Evolutionary conservation across 176 grass and related monocot species (phyloP).

Genomic region (Aegilops umbellulata): DNA sequence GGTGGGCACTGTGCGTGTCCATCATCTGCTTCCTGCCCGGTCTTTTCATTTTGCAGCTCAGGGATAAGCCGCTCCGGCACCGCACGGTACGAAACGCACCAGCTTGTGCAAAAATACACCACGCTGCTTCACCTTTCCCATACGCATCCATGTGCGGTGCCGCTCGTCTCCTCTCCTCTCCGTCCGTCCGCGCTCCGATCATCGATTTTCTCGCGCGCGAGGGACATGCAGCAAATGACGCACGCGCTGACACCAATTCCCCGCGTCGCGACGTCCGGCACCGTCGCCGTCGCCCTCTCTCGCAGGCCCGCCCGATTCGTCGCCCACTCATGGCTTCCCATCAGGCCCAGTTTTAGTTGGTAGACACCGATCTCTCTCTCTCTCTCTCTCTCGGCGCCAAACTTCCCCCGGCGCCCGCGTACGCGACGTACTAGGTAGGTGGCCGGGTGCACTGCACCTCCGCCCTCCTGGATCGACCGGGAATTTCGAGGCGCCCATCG

Average conservation of each 20-base stretch:
- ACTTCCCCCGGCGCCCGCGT: background rate
- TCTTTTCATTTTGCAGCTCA: background rate
- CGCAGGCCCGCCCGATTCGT: background rate
- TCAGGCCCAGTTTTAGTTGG: constrained; percentile 5
- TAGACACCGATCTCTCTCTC: background rate
- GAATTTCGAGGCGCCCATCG: background rate
- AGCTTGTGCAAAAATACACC: background rate
- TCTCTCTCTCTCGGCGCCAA: background rate
- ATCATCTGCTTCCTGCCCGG: background rate
- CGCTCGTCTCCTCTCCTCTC: background rate
- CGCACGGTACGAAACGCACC: background rate
- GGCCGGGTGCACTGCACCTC: background rate
- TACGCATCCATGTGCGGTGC: background rate
- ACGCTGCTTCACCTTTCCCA: background rate
- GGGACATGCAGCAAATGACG: constrained; percentile 37
- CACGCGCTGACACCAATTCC: constrained; percentile 62
- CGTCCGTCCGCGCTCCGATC: background rate
- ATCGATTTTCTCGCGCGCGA: no score
- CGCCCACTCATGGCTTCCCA: background rate
- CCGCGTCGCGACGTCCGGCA: constrained; percentile 22
- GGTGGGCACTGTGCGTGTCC: background rate
- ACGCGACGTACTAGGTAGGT: constrained; percentile 2
- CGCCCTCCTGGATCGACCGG: background rate
- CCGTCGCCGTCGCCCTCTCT: constrained; percentile 16
- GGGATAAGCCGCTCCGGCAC: background rate